phyloP scores from a whole-genome alignment of 257 asterid genomes.

The Jacaranda mimosifolia region DNA sequence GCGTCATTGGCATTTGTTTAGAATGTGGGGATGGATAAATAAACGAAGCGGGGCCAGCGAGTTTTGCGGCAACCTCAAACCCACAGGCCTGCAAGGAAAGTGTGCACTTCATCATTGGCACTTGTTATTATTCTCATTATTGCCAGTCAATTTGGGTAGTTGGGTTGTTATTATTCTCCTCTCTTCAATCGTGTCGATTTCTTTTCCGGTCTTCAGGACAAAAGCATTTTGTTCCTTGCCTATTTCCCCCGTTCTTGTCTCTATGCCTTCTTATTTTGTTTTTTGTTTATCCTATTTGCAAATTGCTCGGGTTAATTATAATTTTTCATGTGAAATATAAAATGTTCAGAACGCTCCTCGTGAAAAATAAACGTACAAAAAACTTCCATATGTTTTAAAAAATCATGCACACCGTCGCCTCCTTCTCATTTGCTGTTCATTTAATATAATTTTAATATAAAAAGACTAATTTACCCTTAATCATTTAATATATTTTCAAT shows the following conservation, averaged over 20 bases:
- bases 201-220: not conserved
- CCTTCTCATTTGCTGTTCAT: too few relatives aligned
- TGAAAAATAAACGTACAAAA: too few relatives aligned
- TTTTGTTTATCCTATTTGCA: not conserved
- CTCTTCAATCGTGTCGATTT: conserved; percentile 15
- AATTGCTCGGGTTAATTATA: too few relatives aligned
- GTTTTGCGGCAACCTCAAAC: conserved; percentile 40
- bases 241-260: not conserved
- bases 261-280: not conserved
- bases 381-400: too few relatives aligned
- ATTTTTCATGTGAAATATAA: too few relatives aligned
- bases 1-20: not conserved
- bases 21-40: conserved; percentile 10
- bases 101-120: conserved; percentile 51
- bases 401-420: too few relatives aligned
- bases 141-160: conserved; percentile 40
- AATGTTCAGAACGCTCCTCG: too few relatives aligned
- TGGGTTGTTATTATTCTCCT: conserved; percentile 40
- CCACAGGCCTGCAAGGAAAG: conserved; percentile 43
- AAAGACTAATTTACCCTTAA: too few relatives aligned
- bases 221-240: not conserved
- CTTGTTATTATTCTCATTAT: conserved; percentile 43
- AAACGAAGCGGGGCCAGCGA: conserved; percentile 40
- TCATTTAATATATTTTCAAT: too few relatives aligned
- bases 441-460: too few relatives aligned